Base-by-base conservation (phyloP, 805 yeast genomes). In the Lipomyces yamanashiensis region DNA sequence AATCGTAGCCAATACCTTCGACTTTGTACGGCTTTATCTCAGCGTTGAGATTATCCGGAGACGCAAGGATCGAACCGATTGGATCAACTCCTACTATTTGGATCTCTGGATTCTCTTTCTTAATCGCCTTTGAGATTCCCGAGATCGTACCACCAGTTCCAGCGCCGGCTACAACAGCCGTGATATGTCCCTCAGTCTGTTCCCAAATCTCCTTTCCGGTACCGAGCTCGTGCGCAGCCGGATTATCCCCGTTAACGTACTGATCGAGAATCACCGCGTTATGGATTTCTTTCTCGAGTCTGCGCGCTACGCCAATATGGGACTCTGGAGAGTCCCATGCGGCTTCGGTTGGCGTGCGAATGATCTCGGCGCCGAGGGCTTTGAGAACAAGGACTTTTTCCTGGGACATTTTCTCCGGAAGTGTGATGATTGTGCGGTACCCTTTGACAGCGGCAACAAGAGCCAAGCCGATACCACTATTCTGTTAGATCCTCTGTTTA, bases 61-160 rank as follows among this genome's bases (percentile, higher is more conserved):
- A 80, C 39, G 96, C 96, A 70, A 90, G 82, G 71, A 90, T 89
- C 54, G 96, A 90, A 39, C 96, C 96, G 68, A 84, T 80, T 45
- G 96, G 96, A 78, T 90, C 96, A 49, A 96, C 96, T 70, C 88
- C 96, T 56, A 87, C 82, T 49, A 90, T 83, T 63, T 80, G 75
- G 67, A 90, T 79, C 15, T 84, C 77, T 33, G 85, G 78, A 76
- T 88, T 82, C 75, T 87, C 82, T 74, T 85, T 89, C 79, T 89
- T 89, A 75, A 90, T 81, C 71, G 86, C 90, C 70, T 80, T 82
- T 61, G 95, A 85, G 70, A 89, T 88, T 79, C 96, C 96, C 58
- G 89, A 80, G 74, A 90, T 87, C 59, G 96, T 90, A 78, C 96
- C 96, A 77, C 96, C 96, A 62, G 96, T 90, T 78, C 96, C 96